Base-by-base conservation (phyloP, 1,284 basidiomycete species). In the Xanthoconium separans region DNA sequence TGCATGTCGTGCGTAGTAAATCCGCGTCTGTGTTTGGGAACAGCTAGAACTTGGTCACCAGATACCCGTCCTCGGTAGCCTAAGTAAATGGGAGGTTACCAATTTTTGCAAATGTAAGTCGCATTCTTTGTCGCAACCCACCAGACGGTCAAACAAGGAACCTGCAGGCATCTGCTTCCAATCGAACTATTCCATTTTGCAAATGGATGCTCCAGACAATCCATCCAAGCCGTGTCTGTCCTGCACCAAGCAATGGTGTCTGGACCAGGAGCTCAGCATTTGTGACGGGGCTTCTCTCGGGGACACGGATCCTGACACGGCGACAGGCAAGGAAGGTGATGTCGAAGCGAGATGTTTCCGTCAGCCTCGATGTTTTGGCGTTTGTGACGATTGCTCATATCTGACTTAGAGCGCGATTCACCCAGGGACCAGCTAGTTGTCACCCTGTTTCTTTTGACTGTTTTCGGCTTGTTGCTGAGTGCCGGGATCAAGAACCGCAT, bases 311-410 rank as follows among this genome's bases (percentile, higher is more conserved):
- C 89, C 87, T 22, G 94, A 98, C 71, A 93, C 89, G 20, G 93
- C 90, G 8, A 95, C 93, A 2, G 95, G 95, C n/a, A 94, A 93
- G 65, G 95, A 96, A 69, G 94, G 94, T 24, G 94, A 97, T 71
- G 92, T 98, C 36, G 91, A 95, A 74, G 94, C 94, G 56, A 80
- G 92, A 68, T 98, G 95, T 77, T 97, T 97, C 74, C 93, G 94
- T 95, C 73, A 65, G 93, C 83, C 52, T 61, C 53, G 60, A 61
- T 56, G 59, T 66, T 61, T 60, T 58, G 55, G 50, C 56, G 54
- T 67, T 69, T 67, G 64, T 71, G 60, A 54, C 61, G 53, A 54
- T 20, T 48, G 58, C 64, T 64, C 53, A 60, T 62, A 43, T 54
- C 58, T 60, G 58, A 55, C 52, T 55, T 68, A 89, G 87, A 88